Evolutionary conservation across 257 asterid species (phyloP).

Genomic region (Primulina huaijiensis): DNA sequence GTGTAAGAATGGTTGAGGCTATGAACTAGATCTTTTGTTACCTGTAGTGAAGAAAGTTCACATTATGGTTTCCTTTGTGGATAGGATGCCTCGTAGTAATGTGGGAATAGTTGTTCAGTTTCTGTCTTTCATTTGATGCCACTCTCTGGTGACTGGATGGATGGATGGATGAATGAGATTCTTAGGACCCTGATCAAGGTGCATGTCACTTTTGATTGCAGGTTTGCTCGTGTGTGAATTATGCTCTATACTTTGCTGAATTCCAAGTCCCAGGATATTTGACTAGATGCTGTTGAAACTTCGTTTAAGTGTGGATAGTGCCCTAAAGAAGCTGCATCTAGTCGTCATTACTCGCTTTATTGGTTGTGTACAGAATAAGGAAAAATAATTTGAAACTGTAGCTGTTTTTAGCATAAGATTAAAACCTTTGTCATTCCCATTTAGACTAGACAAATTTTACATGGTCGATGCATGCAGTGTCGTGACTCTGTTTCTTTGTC

Average conservation of each 20-base stretch:
- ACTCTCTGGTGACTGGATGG: not conserved
- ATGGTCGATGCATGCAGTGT: not conserved
- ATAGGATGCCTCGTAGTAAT: not conserved
- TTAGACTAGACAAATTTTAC: not conserved
- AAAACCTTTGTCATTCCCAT: not conserved
- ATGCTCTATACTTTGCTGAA: not conserved
- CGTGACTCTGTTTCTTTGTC: slow-evolving; percentile 5
- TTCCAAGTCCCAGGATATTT: not conserved
- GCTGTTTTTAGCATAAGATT: not conserved
- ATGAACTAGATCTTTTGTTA: not conserved
- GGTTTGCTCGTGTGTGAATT: not conserved
- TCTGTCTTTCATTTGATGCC: not conserved
- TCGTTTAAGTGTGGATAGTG: not conserved
- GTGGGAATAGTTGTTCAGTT: not conserved
- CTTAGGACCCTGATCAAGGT: not conserved
- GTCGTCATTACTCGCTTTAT: not conserved
- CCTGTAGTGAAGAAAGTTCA: not conserved
- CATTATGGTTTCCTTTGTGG: not conserved
- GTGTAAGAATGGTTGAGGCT: not conserved
- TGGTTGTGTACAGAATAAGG: slow-evolving; percentile 5
- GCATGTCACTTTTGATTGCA: not conserved
- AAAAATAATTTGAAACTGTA: slow-evolving; percentile 5
- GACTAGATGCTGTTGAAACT: slow-evolving; percentile 1
- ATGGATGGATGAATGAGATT: not conserved
- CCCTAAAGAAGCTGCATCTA: not conserved